Conservation (phyloP, 768 basidiomycete species). For the Serpula lacrymans region DNA sequence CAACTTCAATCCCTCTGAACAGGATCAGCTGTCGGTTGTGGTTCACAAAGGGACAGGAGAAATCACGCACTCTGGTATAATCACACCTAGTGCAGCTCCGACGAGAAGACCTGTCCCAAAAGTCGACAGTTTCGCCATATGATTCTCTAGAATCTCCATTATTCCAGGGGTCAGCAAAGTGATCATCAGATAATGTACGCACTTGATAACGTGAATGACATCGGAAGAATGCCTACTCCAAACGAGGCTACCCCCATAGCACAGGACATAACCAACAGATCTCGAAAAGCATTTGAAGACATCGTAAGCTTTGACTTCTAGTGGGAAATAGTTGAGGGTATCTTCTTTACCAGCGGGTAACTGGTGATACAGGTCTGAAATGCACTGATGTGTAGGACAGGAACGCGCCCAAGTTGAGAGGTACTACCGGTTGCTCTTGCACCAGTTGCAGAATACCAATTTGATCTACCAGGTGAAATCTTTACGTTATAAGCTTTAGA, state of each 20-base stretch:
- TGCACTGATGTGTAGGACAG: too few species aligned
- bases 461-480: too few species aligned
- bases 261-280: slow-evolving; percentile 45
- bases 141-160: slow-evolving; percentile 39
- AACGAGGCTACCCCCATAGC: slow-evolving; percentile 64
- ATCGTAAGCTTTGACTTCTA: too few species aligned
- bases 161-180: slow-evolving; percentile 9
- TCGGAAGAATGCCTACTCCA: slow-evolving; percentile 67
- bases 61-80: slow-evolving; percentile 83
- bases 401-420: too few species aligned
- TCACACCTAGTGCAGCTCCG: slow-evolving; percentile 86
- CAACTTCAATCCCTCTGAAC: slow-evolving; percentile 70
- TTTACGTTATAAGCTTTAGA: too few species aligned
- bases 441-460: too few species aligned
- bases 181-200: slow-evolving; percentile 10
- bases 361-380: too few species aligned
- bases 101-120: slow-evolving; percentile 83
- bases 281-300: slow-evolving; percentile 9
- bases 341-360: too few species aligned
- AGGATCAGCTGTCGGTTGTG: slow-evolving; percentile 1
- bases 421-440: too few species aligned
- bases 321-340: too few species aligned
- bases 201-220: slow-evolving; percentile 74
- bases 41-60: background rate
- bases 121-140: slow-evolving; percentile 45